phyloP scores from a whole-genome alignment of 2,329 filamentous ascomycete species.

The Dactylellina cionopaga region DNA sequence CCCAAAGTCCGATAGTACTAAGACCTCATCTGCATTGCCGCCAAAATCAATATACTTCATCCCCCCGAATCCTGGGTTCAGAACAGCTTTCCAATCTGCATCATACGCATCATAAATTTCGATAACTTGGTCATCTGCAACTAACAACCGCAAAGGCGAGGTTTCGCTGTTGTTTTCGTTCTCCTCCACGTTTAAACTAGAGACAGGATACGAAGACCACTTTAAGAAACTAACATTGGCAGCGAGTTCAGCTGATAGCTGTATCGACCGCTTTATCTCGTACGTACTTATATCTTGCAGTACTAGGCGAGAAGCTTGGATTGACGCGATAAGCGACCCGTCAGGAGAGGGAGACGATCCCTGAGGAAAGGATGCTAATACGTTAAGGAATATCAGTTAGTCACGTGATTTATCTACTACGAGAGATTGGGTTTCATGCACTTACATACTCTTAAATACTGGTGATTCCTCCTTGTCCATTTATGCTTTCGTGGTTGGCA shows the following conservation, averaged over 20 bases:
- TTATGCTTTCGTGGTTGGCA: not conserved
- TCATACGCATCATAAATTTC: constrained; percentile 56
- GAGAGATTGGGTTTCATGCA: not conserved
- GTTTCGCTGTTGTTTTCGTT: constrained; percentile 51
- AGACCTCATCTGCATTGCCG: constrained; percentile 55
- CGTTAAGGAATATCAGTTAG: not conserved
- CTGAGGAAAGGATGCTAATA: constrained; percentile 52
- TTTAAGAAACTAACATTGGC: constrained; percentile 55
- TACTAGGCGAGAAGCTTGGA: constrained; percentile 54
- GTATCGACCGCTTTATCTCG: constrained; percentile 55
- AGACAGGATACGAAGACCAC: constrained; percentile 54
- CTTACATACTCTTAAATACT: constrained; percentile 50
- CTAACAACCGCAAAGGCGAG: constrained; percentile 49
- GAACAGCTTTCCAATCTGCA: constrained; percentile 56
- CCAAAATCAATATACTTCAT: constrained; percentile 57
- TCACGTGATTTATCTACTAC: not conserved
- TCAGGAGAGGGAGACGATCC: constrained; percentile 56
- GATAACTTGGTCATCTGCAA: constrained; percentile 56
- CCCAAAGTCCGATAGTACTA: constrained; percentile 57
- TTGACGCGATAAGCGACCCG: constrained; percentile 55
- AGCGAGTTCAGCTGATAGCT: constrained; percentile 55
- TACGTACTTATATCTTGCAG: constrained; percentile 55
- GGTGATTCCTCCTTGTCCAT: constrained; percentile 44
- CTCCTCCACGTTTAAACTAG: constrained; percentile 51
- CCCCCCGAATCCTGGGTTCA: constrained; percentile 57